Evolutionary conservation across 495 filamentous ascomycete species (phyloP).

Genomic region (Evernia prunastri): DNA sequence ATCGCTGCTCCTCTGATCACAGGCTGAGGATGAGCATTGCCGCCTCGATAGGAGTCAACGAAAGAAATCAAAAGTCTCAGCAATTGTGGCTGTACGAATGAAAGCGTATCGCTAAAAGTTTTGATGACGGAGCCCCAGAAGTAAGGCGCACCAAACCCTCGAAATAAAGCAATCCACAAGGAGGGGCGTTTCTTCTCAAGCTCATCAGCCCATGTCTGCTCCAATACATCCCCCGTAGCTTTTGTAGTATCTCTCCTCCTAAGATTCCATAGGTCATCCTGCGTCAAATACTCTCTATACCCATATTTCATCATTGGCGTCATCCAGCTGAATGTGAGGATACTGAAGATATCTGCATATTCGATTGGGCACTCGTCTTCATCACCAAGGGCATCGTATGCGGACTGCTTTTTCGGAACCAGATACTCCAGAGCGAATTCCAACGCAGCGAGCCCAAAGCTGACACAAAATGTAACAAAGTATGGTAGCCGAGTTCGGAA

Average conservation of each 20-base stretch:
- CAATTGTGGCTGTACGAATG: conserved; percentile 88
- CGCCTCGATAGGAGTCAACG: conserved; percentile 66
- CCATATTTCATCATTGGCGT: conserved; percentile 96
- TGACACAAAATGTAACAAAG: conserved; percentile 72
- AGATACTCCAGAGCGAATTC: conserved; percentile 87
- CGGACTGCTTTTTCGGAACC: conserved; percentile 76
- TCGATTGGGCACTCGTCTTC: conserved; percentile 90
- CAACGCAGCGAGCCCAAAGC: conserved; percentile 60
- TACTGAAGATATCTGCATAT: conserved; percentile 90
- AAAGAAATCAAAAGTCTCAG: conserved; percentile 79
- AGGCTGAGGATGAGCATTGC: conserved; percentile 58
- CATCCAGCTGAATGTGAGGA: conserved; percentile 97
- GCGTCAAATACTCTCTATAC: conserved; percentile 84
- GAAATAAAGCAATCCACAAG: conserved; percentile 87
- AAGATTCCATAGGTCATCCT: conserved; percentile 95
- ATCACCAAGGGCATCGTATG: conserved; percentile 78
- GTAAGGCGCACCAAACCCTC: conserved; percentile 79
- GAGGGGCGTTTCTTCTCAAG: conserved; percentile 69
- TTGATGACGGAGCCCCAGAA: conserved; percentile 76
- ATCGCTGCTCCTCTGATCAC: conserved; percentile 80
- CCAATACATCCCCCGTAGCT: conserved; percentile 57
- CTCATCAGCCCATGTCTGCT: conserved; percentile 71
- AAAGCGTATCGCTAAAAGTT: conserved; percentile 69
- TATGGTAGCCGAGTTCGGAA: conserved; percentile 61
- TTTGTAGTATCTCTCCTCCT: conserved; percentile 72